Conservation (phyloP, 2,329 filamentous ascomycete species). For the Colletotrichum sp. region DNA sequence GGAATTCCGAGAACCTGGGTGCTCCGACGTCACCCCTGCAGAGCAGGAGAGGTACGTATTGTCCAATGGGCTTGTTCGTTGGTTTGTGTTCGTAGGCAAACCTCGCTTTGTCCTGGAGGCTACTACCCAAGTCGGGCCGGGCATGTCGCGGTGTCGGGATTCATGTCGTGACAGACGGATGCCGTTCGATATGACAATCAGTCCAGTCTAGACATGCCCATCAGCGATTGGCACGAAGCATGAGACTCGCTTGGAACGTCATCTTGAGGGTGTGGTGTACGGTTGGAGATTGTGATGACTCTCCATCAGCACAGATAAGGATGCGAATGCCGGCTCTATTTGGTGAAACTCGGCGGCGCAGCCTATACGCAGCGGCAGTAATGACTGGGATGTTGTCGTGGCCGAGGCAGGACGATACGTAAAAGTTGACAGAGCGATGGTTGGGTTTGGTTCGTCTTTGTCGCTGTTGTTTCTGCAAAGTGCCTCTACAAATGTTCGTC, state of each 20-base stretch:
- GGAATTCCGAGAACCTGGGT: slow-evolving; percentile 12
- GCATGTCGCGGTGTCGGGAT: not conserved
- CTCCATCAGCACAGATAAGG: not conserved
- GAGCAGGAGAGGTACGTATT: not conserved
- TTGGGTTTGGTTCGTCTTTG: not conserved
- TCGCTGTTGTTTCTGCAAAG: not conserved
- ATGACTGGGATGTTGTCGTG: not conserved
- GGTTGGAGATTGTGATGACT: not conserved
- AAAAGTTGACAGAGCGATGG: not conserved
- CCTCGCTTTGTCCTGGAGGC: not conserved
- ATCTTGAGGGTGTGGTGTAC: not conserved
- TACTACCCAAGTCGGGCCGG: not conserved
- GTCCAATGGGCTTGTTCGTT: not conserved
- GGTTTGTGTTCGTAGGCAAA: not conserved
- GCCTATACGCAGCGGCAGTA: not conserved
- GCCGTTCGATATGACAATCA: not conserved
- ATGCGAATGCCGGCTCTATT: not conserved
- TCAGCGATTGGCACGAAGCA: not conserved
- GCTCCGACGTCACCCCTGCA: slow-evolving; percentile 7
- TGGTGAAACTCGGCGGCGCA: not conserved
- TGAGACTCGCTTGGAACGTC: not conserved
- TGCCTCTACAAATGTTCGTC: not conserved
- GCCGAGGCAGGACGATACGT: not conserved
- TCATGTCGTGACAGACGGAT: not conserved
- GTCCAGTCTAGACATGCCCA: not conserved